Base-by-base conservation (phyloP, 2,329 filamentous ascomycete genomes). In the Penicillium sp. region DNA sequence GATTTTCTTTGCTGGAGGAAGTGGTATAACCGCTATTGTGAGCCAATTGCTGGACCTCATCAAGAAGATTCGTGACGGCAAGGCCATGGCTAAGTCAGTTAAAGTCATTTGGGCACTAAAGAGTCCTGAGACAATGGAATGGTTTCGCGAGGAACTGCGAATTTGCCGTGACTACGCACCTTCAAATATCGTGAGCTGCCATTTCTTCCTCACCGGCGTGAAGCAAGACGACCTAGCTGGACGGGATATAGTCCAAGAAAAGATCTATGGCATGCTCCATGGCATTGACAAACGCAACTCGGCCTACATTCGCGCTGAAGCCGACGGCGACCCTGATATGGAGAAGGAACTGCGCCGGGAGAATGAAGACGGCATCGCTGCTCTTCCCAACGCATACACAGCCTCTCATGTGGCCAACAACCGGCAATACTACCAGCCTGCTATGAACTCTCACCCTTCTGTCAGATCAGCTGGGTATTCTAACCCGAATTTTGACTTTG, bases 31-130 rank as follows among this genome's bases (percentile, higher is more conserved):
- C 0, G 91, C 93, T 8, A 84, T 97, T 56, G 90, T 96, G 69
- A 95, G 90, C 8, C 91, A 97, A 69, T 79, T 97, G 2, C 80
- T 97, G 19, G 90, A 96, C 62, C 79, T 97, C n/a, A 95, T 97
- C 76, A 97, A 96, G 76, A 86, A 91, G 55, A 96, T 97, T 88
- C 86, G 91, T 55, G 92, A 96, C 68, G 90, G 91, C 46, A 96
- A 96, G 73, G 92, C 93, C 32, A 90, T 96, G 41, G 97, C 92
- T 2, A 90, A 89, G 70, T 90, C 88, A 60, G 88, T 97, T 5
- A 88, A 94, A 14, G 90, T 97, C 1, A 84, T 97, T n/a, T 97
- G 93, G 93, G 86, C 92, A 5, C 79, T 97, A 61, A 96, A 94
- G 74, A 85, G 89, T 52, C 85, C 94, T 13, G 93, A 97, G 72